phyloP scores from a whole-genome alignment of 139 green algal genomes.

The Marvania coccoides region DNA sequence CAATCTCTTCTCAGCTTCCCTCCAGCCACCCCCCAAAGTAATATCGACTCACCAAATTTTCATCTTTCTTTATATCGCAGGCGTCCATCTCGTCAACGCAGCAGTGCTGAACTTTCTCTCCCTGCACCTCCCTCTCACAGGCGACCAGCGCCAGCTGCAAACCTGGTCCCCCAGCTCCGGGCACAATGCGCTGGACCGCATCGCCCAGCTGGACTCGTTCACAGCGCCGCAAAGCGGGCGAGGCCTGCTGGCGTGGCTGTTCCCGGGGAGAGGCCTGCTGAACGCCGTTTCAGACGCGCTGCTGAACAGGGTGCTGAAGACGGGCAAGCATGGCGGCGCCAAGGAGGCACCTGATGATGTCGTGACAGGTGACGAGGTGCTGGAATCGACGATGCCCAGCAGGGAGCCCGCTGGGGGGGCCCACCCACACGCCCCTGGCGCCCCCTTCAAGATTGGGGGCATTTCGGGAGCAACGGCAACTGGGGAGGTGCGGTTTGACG shows the following conservation, averaged over 20 bases:
- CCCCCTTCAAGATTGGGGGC: not conserved
- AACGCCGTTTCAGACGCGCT: conserved; percentile 8
- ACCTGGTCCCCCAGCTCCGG: conserved; percentile 1
- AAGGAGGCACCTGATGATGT: not conserved
- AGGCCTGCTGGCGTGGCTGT: not conserved
- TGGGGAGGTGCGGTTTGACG: not conserved
- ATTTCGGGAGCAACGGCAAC: not conserved
- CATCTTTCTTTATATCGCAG: too few species aligned
- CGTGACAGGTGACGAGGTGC: conserved; percentile 13
- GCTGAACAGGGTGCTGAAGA: not conserved
- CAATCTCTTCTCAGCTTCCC: too few species aligned
- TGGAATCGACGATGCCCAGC: conserved; percentile 12
- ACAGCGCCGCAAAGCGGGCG: not conserved
- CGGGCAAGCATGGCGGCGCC: not conserved
- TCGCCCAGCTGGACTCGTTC: not conserved
- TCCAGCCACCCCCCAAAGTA: too few species aligned
- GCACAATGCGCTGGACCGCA: not conserved
- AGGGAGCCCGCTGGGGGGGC: conserved; percentile 1
- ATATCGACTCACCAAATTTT: too few species aligned
- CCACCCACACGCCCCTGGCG: conserved; percentile 10
- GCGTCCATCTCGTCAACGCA: conserved; percentile 20
- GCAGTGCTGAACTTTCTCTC: conserved; percentile 30
- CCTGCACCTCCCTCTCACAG: conserved; percentile 24
- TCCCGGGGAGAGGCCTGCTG: conserved; percentile 15
- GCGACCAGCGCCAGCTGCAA: conserved; percentile 3